These are phyloP conservation scores for Endocalyx cinctus DNA, from an alignment of 2,329 filamentous ascomycete genomes.

Conservation along the genomic window DNA sequence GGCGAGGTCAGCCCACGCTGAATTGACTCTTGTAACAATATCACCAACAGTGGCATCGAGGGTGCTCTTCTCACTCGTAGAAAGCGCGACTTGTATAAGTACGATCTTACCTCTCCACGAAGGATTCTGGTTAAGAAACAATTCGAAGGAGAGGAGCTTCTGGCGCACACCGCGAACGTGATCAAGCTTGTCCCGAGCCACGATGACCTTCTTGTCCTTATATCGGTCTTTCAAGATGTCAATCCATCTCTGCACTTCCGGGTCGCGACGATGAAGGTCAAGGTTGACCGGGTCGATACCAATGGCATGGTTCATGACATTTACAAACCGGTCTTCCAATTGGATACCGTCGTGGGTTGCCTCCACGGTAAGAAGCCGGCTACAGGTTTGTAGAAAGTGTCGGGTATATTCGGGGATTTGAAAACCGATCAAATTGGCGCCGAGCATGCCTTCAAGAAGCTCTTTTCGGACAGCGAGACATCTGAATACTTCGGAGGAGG, in stretches of 20 bases:
- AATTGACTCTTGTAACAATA: constrained; percentile 93
- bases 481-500: constrained; percentile 92
- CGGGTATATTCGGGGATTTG: constrained; percentile 90
- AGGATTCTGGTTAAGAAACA: constrained; percentile 91
- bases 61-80: constrained; percentile 81
- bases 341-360: constrained; percentile 84
- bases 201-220: constrained; percentile 82
- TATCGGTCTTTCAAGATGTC: constrained; percentile 78
- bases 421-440: constrained; percentile 88
- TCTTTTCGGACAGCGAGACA: constrained; percentile 84
- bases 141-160: constrained; percentile 85
- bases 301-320: constrained; percentile 80
- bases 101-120: constrained; percentile 86
- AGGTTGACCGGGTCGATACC: constrained; percentile 84
- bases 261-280: constrained; percentile 63
- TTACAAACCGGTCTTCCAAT: constrained; percentile 87
- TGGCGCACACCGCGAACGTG: constrained; percentile 87
- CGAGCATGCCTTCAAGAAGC: constrained; percentile 86
- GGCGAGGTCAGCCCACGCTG: constrained; percentile 80
- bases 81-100: constrained; percentile 89
- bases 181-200: constrained; percentile 91
- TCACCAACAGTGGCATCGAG: constrained; percentile 85
- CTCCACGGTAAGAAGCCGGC: constrained; percentile 83
- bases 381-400: constrained; percentile 95
- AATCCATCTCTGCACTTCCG: constrained; percentile 74